phyloP scores from a whole-genome alignment of 768 basidiomycete genomes.

The Neoboletus brunneissimus region DNA sequence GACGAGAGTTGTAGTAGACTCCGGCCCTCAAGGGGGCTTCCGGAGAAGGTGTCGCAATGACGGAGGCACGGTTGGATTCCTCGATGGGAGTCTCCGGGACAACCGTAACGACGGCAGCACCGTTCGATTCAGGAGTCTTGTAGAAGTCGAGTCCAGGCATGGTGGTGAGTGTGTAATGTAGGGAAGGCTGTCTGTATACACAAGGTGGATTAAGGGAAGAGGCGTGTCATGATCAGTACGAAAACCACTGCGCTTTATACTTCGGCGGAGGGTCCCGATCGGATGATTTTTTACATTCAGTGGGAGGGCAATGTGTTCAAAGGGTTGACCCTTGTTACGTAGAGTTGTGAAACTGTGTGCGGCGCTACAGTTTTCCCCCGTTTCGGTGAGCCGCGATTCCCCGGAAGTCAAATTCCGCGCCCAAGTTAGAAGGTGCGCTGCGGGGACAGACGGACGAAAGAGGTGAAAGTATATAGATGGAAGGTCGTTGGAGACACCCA shows the following conservation, averaged over 20 bases:
- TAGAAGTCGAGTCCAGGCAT: slow-evolving; percentile 38
- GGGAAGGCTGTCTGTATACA: slow-evolving; percentile 16
- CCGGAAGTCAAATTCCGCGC: slow-evolving; percentile 5
- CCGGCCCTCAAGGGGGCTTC: slow-evolving; percentile 11
- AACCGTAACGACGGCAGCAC: neutral
- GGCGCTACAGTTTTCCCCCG: slow-evolving; percentile 8
- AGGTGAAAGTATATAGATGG: slow-evolving; percentile 10
- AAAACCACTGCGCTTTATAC: slow-evolving; percentile 22
- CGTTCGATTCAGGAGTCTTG: slow-evolving; percentile 14
- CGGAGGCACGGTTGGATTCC: neutral
- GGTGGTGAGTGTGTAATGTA: slow-evolving; percentile 10
- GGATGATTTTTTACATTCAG: slow-evolving; percentile 12
- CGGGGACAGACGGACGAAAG: slow-evolving; percentile 26
- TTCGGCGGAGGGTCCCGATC: slow-evolving; percentile 3
- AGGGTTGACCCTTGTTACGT: slow-evolving; percentile 29
- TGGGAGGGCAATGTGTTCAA: slow-evolving; percentile 11
- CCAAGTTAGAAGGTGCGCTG: slow-evolving; percentile 1
- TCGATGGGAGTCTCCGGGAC: slow-evolving; percentile 6
- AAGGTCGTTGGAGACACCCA: slow-evolving; percentile 3
- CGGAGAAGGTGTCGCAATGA: slow-evolving; percentile 8
- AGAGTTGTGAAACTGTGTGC: slow-evolving; percentile 7
- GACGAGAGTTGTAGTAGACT: slow-evolving; percentile 62
- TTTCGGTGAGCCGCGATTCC: slow-evolving; percentile 6
- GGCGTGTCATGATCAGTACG: neutral
- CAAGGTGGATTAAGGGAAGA: slow-evolving; percentile 18